Evolutionary conservation across 768 basidiomycete species (phyloP), one percentile per base, ranked within the genome.

Genomic region (Clavulina sp.): DNA sequence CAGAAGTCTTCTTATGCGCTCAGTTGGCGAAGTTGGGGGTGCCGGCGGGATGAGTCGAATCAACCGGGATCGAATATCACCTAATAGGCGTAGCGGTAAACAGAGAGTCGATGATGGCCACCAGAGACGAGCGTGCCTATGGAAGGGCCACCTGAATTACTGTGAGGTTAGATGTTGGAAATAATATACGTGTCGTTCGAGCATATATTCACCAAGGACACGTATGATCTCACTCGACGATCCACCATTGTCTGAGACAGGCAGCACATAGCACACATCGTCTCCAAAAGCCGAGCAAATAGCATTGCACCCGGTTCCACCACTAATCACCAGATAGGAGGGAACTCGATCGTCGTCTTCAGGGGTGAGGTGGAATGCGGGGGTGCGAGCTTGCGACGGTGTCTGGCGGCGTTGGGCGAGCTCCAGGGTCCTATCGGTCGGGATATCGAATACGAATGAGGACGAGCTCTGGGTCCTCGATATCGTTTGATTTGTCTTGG

Each of bases 231-330:
- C 91, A 57, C 84, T 85, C 2, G 89, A 93, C 2, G 86, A 89
- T 41, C 92, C 92, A 1, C 92, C 92, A 63, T 96, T 89, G 61
- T 96, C 92, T 4, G 88, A 92, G 30, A 96, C 86, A 4, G 92
- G 92, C 31, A 96, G 70, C 24, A 91, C 80, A 60, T 91, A 88
- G 60, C 77, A 81, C 23, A 84, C 79, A 54, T 70, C 60, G 18
- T 71, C 65, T 2, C 72, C 73, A 61, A 96, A 95, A 2, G 88
- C 86, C 36, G 82, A 70, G 57, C 86, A 89, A 57, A 96, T 83
- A 21, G 84, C 74, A 61, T 96, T 96, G 47, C 88, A 87, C 38
- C 91, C 91, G 31, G 89, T 89, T n/a, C 91, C 91, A 0, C 91
- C 91, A 48, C 87, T 91, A 51, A 96, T 75, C 48, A 95, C 74